A percentile compares a stretch with the other conserved stretches of the same genome.
These are phyloP conservation scores for Plasmodium vinckei DNA, from an alignment of 169 alveolate genomes.

Conservation along the genomic window DNA sequence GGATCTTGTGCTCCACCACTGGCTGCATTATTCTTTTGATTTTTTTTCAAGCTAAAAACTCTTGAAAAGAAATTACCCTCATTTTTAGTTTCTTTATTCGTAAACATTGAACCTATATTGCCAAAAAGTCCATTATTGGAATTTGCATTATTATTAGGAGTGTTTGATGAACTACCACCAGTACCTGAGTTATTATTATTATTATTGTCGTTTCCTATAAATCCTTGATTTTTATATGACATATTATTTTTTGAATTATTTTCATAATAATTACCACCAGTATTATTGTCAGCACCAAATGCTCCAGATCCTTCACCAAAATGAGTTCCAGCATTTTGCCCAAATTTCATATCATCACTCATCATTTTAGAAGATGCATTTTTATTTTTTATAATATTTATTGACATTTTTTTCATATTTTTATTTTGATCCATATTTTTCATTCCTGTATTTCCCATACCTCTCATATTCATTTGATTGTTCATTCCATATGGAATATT, in stretches of 20 bases:
- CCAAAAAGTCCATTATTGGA: conserved; percentile 15
- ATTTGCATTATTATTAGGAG: neutral
- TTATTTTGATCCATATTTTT: conserved; percentile 59
- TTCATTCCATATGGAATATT: neutral
- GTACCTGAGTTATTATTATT: neutral
- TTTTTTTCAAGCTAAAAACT: conserved; percentile 18
- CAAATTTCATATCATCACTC: conserved; percentile 15
- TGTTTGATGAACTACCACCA: neutral
- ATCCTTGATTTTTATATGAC: conserved; percentile 27
- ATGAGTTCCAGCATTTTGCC: neutral
- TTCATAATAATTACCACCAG: conserved; percentile 22
- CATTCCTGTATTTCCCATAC: conserved; percentile 12
- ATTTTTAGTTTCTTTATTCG: conserved; percentile 6
- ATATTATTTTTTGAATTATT: conserved; percentile 36
- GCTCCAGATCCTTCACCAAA: neutral
- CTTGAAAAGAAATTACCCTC: conserved; percentile 34
- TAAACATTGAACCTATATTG: conserved; percentile 22
- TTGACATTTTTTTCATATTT: conserved; percentile 42
- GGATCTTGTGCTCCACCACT: neutral
- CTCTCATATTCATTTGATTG: conserved; percentile 5
- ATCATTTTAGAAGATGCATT: conserved; percentile 22
- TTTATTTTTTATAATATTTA: conserved; percentile 40
- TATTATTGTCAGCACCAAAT: neutral
- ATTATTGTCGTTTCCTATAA: conserved; percentile 6
- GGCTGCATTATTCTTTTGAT: neutral